Conservation (phyloP, 306 rosid species). For the Rosa multiflora region DNA sequence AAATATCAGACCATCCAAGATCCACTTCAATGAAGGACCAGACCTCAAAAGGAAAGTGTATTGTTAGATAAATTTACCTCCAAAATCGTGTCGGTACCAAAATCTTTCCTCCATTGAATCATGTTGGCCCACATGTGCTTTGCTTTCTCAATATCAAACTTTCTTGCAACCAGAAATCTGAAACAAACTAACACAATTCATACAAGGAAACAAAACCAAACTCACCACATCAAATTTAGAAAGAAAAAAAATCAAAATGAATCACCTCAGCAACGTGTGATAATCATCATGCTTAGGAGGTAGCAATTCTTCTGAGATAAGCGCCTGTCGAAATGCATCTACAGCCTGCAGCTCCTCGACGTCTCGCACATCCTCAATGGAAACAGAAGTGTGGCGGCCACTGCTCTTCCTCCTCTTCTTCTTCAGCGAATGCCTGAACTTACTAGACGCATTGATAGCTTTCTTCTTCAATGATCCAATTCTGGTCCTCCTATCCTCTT, state of each 20-base stretch:
- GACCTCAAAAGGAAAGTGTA: neutral
- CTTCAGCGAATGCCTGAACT: conserved; percentile 78
- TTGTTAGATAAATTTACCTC: conserved; percentile 49
- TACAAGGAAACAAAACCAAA: conserved; percentile 2
- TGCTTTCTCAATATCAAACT: conserved; percentile 82
- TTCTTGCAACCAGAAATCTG: conserved; percentile 94
- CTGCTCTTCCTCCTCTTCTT: conserved; percentile 52
- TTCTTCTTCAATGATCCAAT: conserved; percentile 74
- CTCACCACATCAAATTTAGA: conserved; percentile 10
- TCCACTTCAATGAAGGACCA: neutral
- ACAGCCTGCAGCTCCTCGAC: conserved; percentile 73
- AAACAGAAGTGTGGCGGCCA: conserved; percentile 40
- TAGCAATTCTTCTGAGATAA: conserved; percentile 65
- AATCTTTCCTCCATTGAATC: conserved; percentile 93
- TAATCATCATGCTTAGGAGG: conserved; percentile 74
- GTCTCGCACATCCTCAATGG: conserved; percentile 88
- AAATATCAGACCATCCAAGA: neutral
- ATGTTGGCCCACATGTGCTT: conserved; percentile 91
- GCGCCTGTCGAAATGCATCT: conserved; percentile 69
- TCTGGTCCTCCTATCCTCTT: conserved; percentile 71
- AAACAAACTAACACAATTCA: conserved; percentile 24
- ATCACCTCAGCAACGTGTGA: conserved; percentile 76
- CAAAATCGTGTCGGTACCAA: conserved; percentile 74
- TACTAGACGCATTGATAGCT: conserved; percentile 82
- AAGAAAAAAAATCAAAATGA: neutral